A percentile compares a stretch with the other conserved stretches of the same genome.
Conservation (phyloP, 805 yeast genomes). For the Lipomyces starkeyi region DNA sequence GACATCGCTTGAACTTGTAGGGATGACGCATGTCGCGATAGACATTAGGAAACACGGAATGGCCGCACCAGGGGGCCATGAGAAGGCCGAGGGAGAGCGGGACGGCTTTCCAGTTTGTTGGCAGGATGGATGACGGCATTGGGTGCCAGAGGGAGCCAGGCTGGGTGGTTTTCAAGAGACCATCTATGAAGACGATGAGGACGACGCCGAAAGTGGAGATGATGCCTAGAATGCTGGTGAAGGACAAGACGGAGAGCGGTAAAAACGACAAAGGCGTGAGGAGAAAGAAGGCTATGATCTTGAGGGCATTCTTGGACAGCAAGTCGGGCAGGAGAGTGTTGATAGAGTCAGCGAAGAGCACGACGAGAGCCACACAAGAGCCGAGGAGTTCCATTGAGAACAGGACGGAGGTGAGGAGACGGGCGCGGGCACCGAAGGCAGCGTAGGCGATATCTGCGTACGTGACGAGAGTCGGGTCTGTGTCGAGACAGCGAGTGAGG, state of each 20-base stretch:
- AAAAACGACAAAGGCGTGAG: constrained; percentile 82
- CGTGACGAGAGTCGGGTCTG: constrained; percentile 79
- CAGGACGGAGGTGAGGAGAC: constrained; percentile 71
- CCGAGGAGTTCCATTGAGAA: constrained; percentile 82
- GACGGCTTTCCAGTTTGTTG: constrained; percentile 58
- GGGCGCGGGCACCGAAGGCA: constrained; percentile 79
- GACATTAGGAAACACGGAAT: constrained; percentile 79
- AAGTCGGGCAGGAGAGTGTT: constrained; percentile 57
- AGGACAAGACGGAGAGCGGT: constrained; percentile 74
- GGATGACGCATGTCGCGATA: constrained; percentile 80
- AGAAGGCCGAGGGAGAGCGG: constrained; percentile 50
- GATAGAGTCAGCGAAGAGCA: constrained; percentile 84
- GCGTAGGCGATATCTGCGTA: constrained; percentile 89
- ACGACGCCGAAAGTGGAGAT: constrained; percentile 71
- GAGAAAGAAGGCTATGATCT: constrained; percentile 63
- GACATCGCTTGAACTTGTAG: constrained; percentile 57
- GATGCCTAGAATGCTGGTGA: constrained; percentile 74
- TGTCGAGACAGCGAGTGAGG: constrained; percentile 75
- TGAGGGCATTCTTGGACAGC: constrained; percentile 59
- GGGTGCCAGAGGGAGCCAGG: constrained; percentile 79
- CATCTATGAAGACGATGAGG: constrained; percentile 62
- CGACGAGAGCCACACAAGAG: constrained; percentile 79
- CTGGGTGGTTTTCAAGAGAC: constrained; percentile 59
- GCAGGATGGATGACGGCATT: constrained; percentile 72
- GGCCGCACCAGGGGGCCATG: constrained; percentile 80